These are phyloP conservation scores for Fragaria vesca DNA, from an alignment of 306 rosid species.

Conservation along the genomic window DNA sequence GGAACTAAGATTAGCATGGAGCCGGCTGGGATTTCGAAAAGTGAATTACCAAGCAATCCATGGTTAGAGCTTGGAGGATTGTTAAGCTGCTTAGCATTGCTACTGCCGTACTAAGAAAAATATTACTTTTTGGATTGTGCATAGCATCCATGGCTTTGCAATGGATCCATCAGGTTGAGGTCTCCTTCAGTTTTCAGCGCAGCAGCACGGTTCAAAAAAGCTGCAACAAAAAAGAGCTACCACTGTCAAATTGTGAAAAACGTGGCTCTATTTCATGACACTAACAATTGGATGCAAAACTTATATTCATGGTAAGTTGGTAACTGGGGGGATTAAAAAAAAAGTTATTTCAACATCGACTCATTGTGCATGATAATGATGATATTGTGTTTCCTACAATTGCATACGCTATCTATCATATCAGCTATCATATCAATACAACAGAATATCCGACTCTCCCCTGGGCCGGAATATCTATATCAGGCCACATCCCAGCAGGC, in stretches of 20 bases:
- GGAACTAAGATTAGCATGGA: too few species aligned
- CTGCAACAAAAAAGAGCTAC: slow-evolving; percentile 17
- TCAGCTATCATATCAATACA: background rate
- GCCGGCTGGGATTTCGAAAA: too few species aligned
- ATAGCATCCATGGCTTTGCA: slow-evolving; percentile 51
- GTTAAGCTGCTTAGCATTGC: too few species aligned
- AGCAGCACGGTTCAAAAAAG: slow-evolving; percentile 47
- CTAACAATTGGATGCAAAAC: background rate
- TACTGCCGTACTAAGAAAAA: too few species aligned
- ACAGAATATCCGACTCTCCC: too few species aligned
- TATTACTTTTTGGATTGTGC: slow-evolving; percentile 46
- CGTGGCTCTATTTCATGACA: background rate
- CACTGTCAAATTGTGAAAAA: too few species aligned
- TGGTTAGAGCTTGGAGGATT: too few species aligned
- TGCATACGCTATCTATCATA: background rate
- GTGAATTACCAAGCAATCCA: too few species aligned
- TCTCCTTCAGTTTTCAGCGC: slow-evolving; percentile 42
- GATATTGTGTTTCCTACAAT: background rate
- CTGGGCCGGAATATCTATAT: background rate
- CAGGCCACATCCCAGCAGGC: background rate
- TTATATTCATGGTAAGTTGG: too few species aligned
- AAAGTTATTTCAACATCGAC: too few species aligned
- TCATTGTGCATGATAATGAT: background rate
- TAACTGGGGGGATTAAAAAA: too few species aligned
- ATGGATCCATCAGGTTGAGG: slow-evolving; percentile 33